Conservation (phyloP, 2,329 filamentous ascomycete genomes). For the Colletotrichum euphorbiae region DNA sequence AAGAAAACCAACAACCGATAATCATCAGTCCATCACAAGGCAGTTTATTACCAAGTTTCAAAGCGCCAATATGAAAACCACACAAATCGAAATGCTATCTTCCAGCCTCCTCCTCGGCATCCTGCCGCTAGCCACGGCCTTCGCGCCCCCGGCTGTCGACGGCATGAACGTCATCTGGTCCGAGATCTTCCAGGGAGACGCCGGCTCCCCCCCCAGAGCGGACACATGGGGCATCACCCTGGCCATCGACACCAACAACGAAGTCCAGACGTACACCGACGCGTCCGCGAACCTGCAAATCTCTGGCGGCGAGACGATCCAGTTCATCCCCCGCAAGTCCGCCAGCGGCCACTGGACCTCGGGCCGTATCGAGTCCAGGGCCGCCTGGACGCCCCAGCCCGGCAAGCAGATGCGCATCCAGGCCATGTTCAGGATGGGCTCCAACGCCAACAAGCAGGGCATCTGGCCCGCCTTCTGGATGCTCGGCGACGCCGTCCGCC, state of each 20-base stretch:
- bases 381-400: slow-evolving; percentile 57
- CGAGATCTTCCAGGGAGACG: slow-evolving; percentile 57
- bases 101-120: slow-evolving; percentile 36
- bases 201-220: slow-evolving; percentile 52
- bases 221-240: slow-evolving; percentile 57
- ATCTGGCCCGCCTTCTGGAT: slow-evolving; percentile 72
- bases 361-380: slow-evolving; percentile 63
- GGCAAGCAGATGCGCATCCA: slow-evolving; percentile 61
- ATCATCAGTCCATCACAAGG: not conserved
- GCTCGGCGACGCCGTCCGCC: slow-evolving; percentile 61
- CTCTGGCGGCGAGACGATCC: slow-evolving; percentile 61
- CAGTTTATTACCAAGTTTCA: not conserved
- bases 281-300: slow-evolving; percentile 61
- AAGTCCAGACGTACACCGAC: slow-evolving; percentile 62
- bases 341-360: slow-evolving; percentile 62
- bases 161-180: slow-evolving; percentile 59
- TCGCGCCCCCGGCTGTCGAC: slow-evolving; percentile 51
- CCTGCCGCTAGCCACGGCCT: slow-evolving; percentile 48
- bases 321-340: slow-evolving; percentile 61
- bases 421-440: slow-evolving; percentile 60
- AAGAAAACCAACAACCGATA: not conserved
- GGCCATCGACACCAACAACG: slow-evolving; percentile 62
- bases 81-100: slow-evolving; percentile 7
- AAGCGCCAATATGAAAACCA: not conserved
- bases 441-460: slow-evolving; percentile 60